Evolutionary conservation across 306 rosid genomes (phyloP).

Genomic region (Prunus salicina): DNA sequence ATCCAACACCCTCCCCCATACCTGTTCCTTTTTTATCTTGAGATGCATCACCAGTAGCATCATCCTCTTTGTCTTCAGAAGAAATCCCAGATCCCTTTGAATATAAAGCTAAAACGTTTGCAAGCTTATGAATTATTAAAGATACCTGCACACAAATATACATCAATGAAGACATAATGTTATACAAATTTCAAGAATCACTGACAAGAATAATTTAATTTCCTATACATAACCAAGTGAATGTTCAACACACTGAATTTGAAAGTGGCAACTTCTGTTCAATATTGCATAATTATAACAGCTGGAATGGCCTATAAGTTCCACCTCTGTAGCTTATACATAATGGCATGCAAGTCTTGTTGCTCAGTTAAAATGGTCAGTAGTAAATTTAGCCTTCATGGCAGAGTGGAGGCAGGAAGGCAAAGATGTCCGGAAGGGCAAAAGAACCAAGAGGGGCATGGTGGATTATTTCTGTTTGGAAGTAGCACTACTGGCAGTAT

Average conservation of each 20-base stretch:
- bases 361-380: neutral
- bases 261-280: neutral
- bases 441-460: too few relatives aligned
- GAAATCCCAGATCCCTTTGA: slow-evolving; percentile 67
- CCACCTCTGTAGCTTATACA: neutral
- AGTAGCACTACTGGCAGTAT: neutral
- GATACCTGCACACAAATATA: slow-evolving; percentile 57
- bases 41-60: slow-evolving; percentile 37
- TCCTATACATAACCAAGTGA: neutral
- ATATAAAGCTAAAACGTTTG: slow-evolving; percentile 62
- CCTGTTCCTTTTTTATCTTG: slow-evolving; percentile 76
- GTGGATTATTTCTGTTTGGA: neutral
- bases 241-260: neutral
- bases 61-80: slow-evolving; percentile 50
- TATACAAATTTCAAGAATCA: slow-evolving; percentile 5
- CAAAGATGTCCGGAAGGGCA: neutral
- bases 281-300: neutral
- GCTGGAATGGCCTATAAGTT: neutral
- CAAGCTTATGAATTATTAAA: slow-evolving; percentile 54
- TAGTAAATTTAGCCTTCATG: neutral
- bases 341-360: neutral
- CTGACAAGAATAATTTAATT: neutral
- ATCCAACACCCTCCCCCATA: slow-evolving; percentile 85
- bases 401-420: neutral
- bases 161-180: neutral